These are phyloP conservation scores for Tubosaeta brunneosetosa DNA, from an alignment of 768 basidiomycete species.

Conservation along the genomic window DNA sequence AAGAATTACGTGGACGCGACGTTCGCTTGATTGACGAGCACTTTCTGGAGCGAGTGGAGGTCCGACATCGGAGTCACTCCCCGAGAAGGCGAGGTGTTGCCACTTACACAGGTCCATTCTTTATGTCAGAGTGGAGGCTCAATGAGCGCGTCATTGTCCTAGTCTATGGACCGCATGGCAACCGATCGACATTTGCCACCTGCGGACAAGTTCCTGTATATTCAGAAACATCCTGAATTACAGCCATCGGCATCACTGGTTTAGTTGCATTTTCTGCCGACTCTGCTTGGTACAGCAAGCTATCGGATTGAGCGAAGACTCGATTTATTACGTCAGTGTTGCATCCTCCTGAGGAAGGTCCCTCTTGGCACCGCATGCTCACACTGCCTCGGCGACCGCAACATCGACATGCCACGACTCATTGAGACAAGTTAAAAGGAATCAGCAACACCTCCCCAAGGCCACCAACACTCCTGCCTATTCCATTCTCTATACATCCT, in stretches of 20 bases:
- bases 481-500: background rate
- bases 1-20: background rate
- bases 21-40: background rate
- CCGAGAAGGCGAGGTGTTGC: background rate
- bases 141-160: background rate
- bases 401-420: background rate
- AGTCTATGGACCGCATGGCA: background rate
- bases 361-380: background rate
- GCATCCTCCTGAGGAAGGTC: background rate
- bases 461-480: background rate
- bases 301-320: background rate
- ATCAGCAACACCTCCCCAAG: no score
- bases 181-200: background rate
- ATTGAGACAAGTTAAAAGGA: constrained; percentile 3
- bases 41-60: background rate
- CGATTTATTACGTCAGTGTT: background rate
- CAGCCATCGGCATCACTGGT: background rate
- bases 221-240: background rate
- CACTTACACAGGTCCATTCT: background rate
- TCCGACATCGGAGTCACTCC: background rate
- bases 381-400: background rate
- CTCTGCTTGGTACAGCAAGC: background rate
- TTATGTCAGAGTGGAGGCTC: background rate
- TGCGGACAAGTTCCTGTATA: background rate
- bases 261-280: background rate